A percentile compares a stretch with the other conserved stretches of the same genome.
Conservation (phyloP, 1,284 basidiomycete genomes). For the Ceratorhiza oryzae-sativae region DNA sequence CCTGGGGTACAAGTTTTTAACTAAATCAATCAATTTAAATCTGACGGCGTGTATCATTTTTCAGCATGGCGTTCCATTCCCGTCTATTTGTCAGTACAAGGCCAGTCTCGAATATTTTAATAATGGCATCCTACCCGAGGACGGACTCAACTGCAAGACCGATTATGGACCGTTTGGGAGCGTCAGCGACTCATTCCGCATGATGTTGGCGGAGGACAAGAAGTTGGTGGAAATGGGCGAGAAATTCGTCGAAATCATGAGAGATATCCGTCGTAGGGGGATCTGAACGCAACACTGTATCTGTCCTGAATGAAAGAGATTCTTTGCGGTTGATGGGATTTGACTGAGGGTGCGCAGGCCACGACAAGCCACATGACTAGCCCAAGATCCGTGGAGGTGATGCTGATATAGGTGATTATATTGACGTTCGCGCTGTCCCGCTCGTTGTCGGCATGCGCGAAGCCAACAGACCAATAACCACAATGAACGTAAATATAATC, state of each 20-base stretch:
- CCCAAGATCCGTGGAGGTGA: too few relatives aligned
- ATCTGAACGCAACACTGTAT: background rate
- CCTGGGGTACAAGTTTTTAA: conserved; percentile 7
- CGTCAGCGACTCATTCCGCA: background rate
- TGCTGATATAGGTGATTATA: too few relatives aligned
- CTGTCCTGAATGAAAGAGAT: background rate
- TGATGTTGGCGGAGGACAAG: conserved; percentile 6
- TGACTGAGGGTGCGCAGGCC: too few relatives aligned
- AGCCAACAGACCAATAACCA: too few relatives aligned
- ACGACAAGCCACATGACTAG: too few relatives aligned
- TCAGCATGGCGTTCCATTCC: conserved; percentile 31
- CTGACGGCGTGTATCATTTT: background rate
- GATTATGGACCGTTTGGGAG: conserved; percentile 17
- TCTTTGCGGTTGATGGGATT: too few relatives aligned
- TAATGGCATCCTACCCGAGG: conserved; percentile 19
- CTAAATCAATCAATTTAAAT: background rate
- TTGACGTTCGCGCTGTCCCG: too few relatives aligned
- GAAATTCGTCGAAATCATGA: background rate
- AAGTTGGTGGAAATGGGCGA: conserved; percentile 6
- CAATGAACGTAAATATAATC: too few relatives aligned
- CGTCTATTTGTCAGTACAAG: conserved; percentile 28
- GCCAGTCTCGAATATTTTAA: conserved; percentile 31
- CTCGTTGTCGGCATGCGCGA: too few relatives aligned
- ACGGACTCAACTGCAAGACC: conserved; percentile 24
- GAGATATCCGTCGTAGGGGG: background rate